Conservation (phyloP, 495 filamentous ascomycete genomes). For the Sphaerosporella brunnea region DNA sequence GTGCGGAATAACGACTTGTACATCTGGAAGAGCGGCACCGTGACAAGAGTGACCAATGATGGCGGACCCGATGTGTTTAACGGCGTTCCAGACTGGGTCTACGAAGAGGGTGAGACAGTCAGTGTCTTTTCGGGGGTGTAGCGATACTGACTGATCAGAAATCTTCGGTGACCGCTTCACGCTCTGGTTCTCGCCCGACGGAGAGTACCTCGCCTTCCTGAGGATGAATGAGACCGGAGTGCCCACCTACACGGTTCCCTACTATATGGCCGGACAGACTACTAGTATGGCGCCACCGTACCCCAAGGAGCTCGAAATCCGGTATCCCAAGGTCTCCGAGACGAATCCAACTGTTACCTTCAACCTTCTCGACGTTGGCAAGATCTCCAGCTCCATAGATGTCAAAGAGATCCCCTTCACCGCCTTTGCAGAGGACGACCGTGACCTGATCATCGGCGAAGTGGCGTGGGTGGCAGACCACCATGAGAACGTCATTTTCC, state of each 20-base stretch:
- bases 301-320: slow-evolving; percentile 33
- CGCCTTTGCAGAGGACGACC: slow-evolving; percentile 32
- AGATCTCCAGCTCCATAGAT: slow-evolving; percentile 19
- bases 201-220: slow-evolving; percentile 37
- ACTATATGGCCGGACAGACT: slow-evolving; percentile 36
- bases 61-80: slow-evolving; percentile 40
- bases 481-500: slow-evolving; percentile 36
- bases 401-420: slow-evolving; percentile 26
- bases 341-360: slow-evolving; percentile 33
- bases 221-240: slow-evolving; percentile 42
- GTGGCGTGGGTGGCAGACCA: slow-evolving; percentile 38
- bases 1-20: slow-evolving; percentile 40
- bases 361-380: slow-evolving; percentile 31
- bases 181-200: slow-evolving; percentile 43
- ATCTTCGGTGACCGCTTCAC: slow-evolving; percentile 34
- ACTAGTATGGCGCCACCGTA: slow-evolving; percentile 36
- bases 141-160: slow-evolving; percentile 26
- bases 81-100: slow-evolving; percentile 45
- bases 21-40: slow-evolving; percentile 32
- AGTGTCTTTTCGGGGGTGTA: background rate
- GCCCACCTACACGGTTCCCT: slow-evolving; percentile 38
- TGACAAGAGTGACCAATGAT: slow-evolving; percentile 36
- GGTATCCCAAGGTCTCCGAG: slow-evolving; percentile 5
- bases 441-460: slow-evolving; percentile 40
- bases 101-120: slow-evolving; percentile 36